Evolutionary conservation across 2,329 filamentous ascomycete species (phyloP).

Genomic region (Juglanconis oblonga): DNA sequence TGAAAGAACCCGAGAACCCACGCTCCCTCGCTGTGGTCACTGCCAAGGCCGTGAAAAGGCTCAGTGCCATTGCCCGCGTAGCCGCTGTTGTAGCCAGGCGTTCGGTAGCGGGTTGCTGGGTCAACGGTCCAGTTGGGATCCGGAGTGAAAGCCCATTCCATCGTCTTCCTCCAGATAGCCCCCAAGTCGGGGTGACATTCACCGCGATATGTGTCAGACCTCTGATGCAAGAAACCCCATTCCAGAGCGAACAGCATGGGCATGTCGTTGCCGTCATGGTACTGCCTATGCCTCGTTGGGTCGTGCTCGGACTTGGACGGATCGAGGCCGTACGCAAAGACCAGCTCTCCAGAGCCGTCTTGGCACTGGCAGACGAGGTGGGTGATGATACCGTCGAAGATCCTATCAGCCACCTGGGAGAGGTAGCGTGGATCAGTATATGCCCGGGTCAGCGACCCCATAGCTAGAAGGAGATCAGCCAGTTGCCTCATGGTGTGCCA

Average conservation of each 20-base stretch:
- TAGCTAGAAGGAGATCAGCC: background rate
- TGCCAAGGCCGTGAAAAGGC: slow-evolving; percentile 20
- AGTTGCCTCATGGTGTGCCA: slow-evolving; percentile 19
- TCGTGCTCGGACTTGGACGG: background rate
- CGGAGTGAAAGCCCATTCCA: slow-evolving; percentile 20
- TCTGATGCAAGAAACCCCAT: slow-evolving; percentile 15
- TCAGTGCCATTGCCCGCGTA: slow-evolving; percentile 11
- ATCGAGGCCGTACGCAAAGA: slow-evolving; percentile 19
- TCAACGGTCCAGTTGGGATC: background rate
- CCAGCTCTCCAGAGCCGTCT: background rate
- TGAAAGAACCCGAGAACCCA: slow-evolving; percentile 23
- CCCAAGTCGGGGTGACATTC: background rate
- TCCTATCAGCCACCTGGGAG: background rate
- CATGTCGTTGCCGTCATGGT: slow-evolving; percentile 24
- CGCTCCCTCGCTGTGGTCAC: slow-evolving; percentile 17
- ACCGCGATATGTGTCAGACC: background rate
- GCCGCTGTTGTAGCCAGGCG: slow-evolving; percentile 7
- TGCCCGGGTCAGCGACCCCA: background rate
- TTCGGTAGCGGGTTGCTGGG: background rate
- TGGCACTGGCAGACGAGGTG: background rate
- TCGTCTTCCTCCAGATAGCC: slow-evolving; percentile 17
- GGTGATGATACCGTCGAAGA: background rate
- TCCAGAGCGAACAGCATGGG: slow-evolving; percentile 20
- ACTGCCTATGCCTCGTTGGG: background rate
- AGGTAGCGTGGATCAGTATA: background rate